Base-by-base conservation (phyloP, 2,329 filamentous ascomycete genomes). In the Paracoccidioides brasiliensis region DNA sequence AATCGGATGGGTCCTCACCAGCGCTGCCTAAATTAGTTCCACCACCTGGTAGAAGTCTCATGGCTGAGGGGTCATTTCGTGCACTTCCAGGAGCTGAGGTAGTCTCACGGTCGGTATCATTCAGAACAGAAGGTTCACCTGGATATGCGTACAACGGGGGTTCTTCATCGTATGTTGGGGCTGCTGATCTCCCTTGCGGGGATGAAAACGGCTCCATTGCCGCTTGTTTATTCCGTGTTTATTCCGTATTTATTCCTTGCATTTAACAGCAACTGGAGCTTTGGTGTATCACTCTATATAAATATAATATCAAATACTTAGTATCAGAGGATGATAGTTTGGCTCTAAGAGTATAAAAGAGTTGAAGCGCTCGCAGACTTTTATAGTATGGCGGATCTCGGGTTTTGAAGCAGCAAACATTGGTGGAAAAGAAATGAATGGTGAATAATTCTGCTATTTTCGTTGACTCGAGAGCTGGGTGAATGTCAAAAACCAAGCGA, bases 31-130 rank as follows among this genome's bases (percentile, higher is more conserved):
- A 41, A 41, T 41, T 41, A 15, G 49, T 53, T 8, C 15, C 52
- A 14, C 58, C 52, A 8, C 70, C 70, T 5, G 74, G 73, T 33
- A 77, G 61, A 57, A 77, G 61, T 41, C 74, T 70, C 72, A 76
- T 72, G 0, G 74, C 74, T 7, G 70, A 64, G 30, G 67, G 67
- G 63, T 70, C 66, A 44, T 66, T 50, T 40, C 54, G 49, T 30
- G 32, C 9, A 41, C 37, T 41, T 3, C 52, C 52, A 64, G 37
- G 61, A 30, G 40, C 59, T 44, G 46, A 61, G 55, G 45, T 55
- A 56, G 51, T 37, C 15, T 65, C 63, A 33, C 67, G 67, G 41
- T 69, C 62, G 52, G 63, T 56, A 32, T 68, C 64, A 50, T 67
- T 63, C 55, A 69, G 56, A 52, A 64, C 64, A 10, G 67, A 66